Conservation (phyloP, 495 filamentous ascomycete species). For the Trichocladium uniseriatum region DNA sequence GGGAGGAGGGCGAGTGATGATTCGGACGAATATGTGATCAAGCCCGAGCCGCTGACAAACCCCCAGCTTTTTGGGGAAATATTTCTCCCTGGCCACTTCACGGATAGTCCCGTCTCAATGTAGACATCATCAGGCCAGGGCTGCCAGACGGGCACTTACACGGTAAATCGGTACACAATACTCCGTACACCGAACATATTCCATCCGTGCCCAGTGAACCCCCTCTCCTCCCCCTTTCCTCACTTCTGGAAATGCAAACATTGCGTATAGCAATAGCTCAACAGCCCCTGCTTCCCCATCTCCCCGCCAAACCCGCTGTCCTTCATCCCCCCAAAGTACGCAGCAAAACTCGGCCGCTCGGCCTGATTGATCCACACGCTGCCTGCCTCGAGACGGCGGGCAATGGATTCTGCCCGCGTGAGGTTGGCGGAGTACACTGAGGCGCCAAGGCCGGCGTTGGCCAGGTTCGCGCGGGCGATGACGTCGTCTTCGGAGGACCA, state of each 20-base stretch:
- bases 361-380: conserved; percentile 50
- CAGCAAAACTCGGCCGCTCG: conserved; percentile 42
- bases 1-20: too few species aligned
- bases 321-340: conserved; percentile 56
- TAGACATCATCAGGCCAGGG: too few species aligned
- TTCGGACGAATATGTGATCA: too few species aligned
- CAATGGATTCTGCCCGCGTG: conserved; percentile 41
- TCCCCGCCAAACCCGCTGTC: conserved; percentile 58
- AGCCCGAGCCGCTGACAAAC: too few species aligned
- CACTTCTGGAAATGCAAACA: conserved; percentile 34
- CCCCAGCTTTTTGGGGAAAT: too few species aligned
- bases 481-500: conserved; percentile 53
- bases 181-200: too few species aligned
- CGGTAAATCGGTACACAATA: too few species aligned
- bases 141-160: too few species aligned
- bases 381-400: conserved; percentile 43
- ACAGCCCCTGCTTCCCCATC: conserved; percentile 49
- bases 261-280: conserved; percentile 53
- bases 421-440: conserved; percentile 49
- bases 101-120: too few species aligned
- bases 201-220: too few species aligned
- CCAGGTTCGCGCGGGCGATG: conserved; percentile 45
- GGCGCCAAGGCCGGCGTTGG: conserved; percentile 48
- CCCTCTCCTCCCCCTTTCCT: too few species aligned
- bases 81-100: too few species aligned